Evolutionary conservation across 768 basidiomycete species (phyloP).

Genomic region (Pleurotus citrinopileatus): DNA sequence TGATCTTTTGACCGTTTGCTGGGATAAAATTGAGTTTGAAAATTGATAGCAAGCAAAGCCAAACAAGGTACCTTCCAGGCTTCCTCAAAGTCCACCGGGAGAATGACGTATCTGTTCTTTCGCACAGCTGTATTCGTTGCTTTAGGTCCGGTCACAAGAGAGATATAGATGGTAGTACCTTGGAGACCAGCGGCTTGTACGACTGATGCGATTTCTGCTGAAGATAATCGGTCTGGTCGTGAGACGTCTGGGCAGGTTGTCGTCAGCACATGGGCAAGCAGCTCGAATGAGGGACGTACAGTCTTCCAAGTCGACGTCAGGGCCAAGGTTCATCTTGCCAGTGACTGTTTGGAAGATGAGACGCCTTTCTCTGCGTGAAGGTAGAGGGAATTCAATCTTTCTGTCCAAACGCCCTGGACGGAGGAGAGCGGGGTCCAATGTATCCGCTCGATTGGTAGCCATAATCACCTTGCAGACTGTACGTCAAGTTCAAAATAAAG

Average conservation of each 20-base stretch:
- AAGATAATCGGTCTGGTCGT: conserved; percentile 91
- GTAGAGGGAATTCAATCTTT: conserved; percentile 98
- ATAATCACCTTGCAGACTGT: conserved; percentile 79
- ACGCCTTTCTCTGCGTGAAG: conserved; percentile 91
- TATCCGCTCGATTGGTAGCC: conserved; percentile 99
- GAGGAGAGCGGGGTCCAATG: conserved; percentile 93
- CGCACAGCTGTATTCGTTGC: conserved; percentile 69
- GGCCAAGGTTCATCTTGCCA: conserved; percentile 94
- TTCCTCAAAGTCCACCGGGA: conserved; percentile 97
- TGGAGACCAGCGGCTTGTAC: conserved; percentile 97
- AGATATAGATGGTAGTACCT: conserved; percentile 46
- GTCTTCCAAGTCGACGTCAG: conserved; percentile 97
- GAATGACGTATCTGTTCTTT: conserved; percentile 96
- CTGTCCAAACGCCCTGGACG: conserved; percentile 97
- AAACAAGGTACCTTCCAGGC: conserved; percentile 96
- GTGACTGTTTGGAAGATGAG: conserved; percentile 98
- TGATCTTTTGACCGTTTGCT: conserved; percentile 95
- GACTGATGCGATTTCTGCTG: conserved; percentile 93
- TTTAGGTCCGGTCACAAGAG: not conserved
- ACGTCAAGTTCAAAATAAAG: conserved; percentile 3
- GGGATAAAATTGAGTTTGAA: conserved; percentile 35
- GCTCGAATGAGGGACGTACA: conserved; percentile 52
- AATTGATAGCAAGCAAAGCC: conserved; percentile 36
- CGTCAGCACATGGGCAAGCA: conserved; percentile 13
- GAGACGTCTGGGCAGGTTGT: conserved; percentile 72